Base-by-base conservation (phyloP, 1,139 yeast species). In the Starmera stellimalicola region DNA sequence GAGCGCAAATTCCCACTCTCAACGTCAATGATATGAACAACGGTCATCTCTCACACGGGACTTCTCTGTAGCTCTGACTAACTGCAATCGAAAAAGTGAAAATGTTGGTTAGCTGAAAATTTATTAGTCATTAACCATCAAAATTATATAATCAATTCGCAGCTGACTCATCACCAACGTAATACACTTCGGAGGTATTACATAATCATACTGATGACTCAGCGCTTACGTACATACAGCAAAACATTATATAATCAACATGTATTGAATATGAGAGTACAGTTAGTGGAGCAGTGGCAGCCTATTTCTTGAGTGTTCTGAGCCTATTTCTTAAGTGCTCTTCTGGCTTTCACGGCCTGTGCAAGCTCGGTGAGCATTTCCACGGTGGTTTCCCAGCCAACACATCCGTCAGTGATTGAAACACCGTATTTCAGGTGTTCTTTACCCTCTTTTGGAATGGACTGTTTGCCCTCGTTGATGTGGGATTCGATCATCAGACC, bases 401-500 rank as follows among this genome's bases (percentile, higher is more conserved):
- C 94, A 67, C 98, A 91, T 23, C 93, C 95, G 59, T 91, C 98
- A 38, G 98, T 91, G 59, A 91, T 85, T 37, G 94, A 81, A 40
- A 87, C 95, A 63, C 98, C 98, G 67, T 88, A 85, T 59, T 85
- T 81, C 63, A 91, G 73, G 32, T 76, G 76, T 14, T 65, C 62
- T 57, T 79, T 81, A 48, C 87, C 85, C 50, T 73, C 76, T 31
- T 69, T 65, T 42, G 94, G 91, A 58, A 84, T 81, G 44, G 74
- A 69, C 64, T 91, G 98, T 59, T 79, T 80, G 49, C 98, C 98
- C 60, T 82, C 96, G 57, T 80, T 73, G 55, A 91, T 82, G 59
- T 88, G 77, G 35, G 94, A 80, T 67, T 91, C 98, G 51, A 91
- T 83, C 98, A 91, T 91, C 37, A 91, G 83, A 59, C 98, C 98